Conservation (phyloP, 1,284 basidiomycete genomes). For the Leccinum pallidistipes region DNA sequence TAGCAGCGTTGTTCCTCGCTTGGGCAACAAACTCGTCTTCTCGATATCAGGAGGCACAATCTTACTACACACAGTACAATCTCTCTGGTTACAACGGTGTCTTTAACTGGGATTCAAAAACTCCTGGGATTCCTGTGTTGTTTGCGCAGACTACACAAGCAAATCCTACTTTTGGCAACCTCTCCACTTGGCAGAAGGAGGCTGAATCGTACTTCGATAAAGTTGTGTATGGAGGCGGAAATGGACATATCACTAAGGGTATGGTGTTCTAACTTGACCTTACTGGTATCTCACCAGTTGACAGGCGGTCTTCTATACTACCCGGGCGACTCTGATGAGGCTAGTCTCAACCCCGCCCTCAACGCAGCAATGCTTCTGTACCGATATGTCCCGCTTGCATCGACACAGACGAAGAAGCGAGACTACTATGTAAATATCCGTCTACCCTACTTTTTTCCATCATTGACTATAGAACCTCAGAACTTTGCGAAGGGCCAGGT, state of each 20-base stretch:
- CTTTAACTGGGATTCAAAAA: conserved; percentile 91
- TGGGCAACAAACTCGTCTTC: conserved; percentile 64
- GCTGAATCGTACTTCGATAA: conserved; percentile 79
- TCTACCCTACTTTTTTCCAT: not conserved
- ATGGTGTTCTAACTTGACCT: conserved; percentile 14
- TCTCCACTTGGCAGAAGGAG: conserved; percentile 66
- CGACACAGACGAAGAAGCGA: conserved; percentile 54
- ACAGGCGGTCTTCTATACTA: conserved; percentile 80
- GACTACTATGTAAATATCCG: conserved; percentile 56
- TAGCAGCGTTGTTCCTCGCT: conserved; percentile 78
- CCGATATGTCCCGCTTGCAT: conserved; percentile 75
- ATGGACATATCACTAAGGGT: conserved; percentile 57
- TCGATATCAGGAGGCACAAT: conserved; percentile 65
- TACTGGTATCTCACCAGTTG: conserved; percentile 3
- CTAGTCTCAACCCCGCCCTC: conserved; percentile 83
- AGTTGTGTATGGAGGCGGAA: conserved; percentile 60
- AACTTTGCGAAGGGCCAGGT: conserved; percentile 75
- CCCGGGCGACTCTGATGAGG: conserved; percentile 74
- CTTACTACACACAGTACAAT: conserved; percentile 59
- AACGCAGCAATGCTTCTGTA: conserved; percentile 83
- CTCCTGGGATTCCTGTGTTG: conserved; percentile 73
- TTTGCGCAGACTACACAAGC: conserved; percentile 66
- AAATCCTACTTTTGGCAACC: conserved; percentile 50
- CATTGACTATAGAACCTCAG: conserved; percentile 36
- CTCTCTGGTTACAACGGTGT: conserved; percentile 56